These are phyloP conservation scores for Magnaporthales sp. DNA, from an alignment of 2,329 filamentous ascomycete genomes.

Conservation along the genomic window DNA sequence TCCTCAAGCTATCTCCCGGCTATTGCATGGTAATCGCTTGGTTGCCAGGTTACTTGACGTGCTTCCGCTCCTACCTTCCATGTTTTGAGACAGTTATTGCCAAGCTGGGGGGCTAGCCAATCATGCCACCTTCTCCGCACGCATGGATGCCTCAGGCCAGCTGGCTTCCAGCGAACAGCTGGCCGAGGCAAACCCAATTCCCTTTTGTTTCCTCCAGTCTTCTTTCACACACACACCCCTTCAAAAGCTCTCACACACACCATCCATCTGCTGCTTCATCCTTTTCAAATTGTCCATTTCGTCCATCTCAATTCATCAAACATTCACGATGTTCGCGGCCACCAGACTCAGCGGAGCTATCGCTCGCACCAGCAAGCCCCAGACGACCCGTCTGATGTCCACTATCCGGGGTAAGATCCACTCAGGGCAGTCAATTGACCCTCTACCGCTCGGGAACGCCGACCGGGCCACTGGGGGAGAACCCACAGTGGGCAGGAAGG, in stretches of 20 bases:
- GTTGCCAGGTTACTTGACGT: not conserved
- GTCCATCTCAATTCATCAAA: not conserved
- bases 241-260: not conserved
- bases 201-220: not conserved
- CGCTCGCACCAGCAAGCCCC: not conserved
- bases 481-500: not conserved
- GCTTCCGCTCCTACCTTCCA: not conserved
- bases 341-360: not conserved
- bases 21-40: not conserved
- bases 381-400: constrained; percentile 1
- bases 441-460: not conserved
- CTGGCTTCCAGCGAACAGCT: not conserved
- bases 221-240: not conserved
- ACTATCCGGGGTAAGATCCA: constrained; percentile 1
- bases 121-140: constrained; percentile 1
- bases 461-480: not conserved
- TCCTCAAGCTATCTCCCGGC: not conserved
- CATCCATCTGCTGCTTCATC: not conserved
- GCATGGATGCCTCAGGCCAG: not conserved
- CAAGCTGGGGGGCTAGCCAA: not conserved
- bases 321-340: not conserved
- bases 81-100: not conserved
- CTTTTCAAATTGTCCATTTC: not conserved
- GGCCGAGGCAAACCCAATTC: constrained; percentile 1
- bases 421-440: not conserved